Evolutionary conservation across 2,329 filamentous ascomycete species (phyloP).

Genomic region (Eurotiales sp.): DNA sequence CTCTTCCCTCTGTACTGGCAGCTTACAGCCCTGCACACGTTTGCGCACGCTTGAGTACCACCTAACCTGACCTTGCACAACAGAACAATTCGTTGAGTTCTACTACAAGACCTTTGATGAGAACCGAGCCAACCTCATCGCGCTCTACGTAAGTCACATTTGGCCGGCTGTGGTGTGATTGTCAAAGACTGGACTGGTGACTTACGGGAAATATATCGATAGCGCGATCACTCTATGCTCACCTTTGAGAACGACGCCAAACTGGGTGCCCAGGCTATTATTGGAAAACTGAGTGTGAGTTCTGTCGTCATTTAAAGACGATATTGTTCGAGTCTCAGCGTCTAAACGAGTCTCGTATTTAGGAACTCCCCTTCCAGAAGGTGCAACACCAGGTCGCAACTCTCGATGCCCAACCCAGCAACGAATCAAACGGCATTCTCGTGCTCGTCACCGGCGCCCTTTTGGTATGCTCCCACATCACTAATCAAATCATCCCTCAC

Average conservation of each 20-base stretch:
- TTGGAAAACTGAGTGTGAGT: slow-evolving; percentile 76
- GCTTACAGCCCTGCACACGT: background rate
- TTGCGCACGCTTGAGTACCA: slow-evolving; percentile 10
- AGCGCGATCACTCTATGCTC: slow-evolving; percentile 85
- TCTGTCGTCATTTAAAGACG: background rate
- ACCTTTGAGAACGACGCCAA: slow-evolving; percentile 76
- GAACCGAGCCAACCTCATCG: slow-evolving; percentile 60
- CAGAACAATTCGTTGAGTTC: slow-evolving; percentile 83
- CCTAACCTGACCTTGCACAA: slow-evolving; percentile 12
- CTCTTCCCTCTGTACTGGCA: background rate
- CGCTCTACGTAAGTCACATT: slow-evolving; percentile 89
- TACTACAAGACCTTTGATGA: slow-evolving; percentile 88
- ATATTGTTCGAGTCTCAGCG: background rate
- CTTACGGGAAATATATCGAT: slow-evolving; percentile 18
- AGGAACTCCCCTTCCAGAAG: slow-evolving; percentile 76
- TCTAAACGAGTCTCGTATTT: background rate
- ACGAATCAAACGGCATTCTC: slow-evolving; percentile 65
- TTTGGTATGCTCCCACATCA: slow-evolving; percentile 69
- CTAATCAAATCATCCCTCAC: too few species aligned
- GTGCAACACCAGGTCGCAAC: slow-evolving; percentile 75
- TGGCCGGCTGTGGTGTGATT: too few species aligned
- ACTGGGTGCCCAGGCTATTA: slow-evolving; percentile 63
- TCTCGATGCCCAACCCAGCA: slow-evolving; percentile 77
- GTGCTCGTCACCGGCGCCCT: slow-evolving; percentile 87
- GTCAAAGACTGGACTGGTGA: too few species aligned